Base-by-base conservation (phyloP, 805 yeast genomes). In the Starmerella asiatica region DNA sequence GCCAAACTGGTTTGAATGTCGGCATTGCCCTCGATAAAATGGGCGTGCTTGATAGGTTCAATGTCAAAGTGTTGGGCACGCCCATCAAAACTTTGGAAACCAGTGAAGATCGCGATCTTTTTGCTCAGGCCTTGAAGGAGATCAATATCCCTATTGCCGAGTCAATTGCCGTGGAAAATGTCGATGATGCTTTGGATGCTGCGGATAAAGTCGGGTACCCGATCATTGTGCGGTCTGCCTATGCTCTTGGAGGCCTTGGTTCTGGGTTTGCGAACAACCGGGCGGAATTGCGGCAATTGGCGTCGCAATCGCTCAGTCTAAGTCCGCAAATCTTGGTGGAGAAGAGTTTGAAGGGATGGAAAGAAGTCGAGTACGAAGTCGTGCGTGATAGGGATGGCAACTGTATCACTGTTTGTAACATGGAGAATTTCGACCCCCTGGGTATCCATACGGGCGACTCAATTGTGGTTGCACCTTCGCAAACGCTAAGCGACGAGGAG, bases 401-500 rank as follows among this genome's bases (percentile, higher is more conserved):
- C 73, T 88, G 98, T 72, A 88, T 88, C 60, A 88, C 98, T 36
- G 98, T 88, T 47, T 88, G 98, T 73, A 88, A 88, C 68, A 88
- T 88, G 98, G 98, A 88, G 67, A 88, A 88, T 66, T 88, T 88
- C 52, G 98, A 88, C 65, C 98, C 98, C 34, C 72, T 88, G 54
- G 98, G 98, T 60, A 86, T 88, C 56, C 98, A 88, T 60, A 88
- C 98, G 44, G 98, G 98, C 71, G 98, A 88, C 63, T 91, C 97
- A 40, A 91, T 88, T 56, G 98, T 88, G 42, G 94, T 88, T 56
- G 98, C 98, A 39, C 98, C 98, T 37, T 86, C 96, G 32, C 98
- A 88, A 68, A 88, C 98, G 32, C 68, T 88, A 49, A 80, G 94
- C 16, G 97, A 88, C 59, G 95, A 83, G 60, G 98, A 88, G 57